A percentile compares a stretch with the other conserved stretches of the same genome.
Evolutionary conservation across 2,329 filamentous ascomycete genomes (phyloP).

Genomic region (Colletotrichum theobromicola): DNA sequence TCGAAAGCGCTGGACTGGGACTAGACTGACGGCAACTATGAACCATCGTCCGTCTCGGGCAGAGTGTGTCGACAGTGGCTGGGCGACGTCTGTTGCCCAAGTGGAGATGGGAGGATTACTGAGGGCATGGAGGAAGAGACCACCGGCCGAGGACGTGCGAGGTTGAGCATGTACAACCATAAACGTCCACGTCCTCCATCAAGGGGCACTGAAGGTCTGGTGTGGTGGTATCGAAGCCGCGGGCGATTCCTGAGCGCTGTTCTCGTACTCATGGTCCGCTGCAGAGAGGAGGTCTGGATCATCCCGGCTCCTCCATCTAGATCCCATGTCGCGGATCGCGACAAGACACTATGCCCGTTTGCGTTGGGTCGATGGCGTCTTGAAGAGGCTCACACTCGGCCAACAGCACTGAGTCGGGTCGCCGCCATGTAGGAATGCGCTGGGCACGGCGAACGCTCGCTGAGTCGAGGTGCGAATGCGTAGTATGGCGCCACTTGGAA

Average conservation of each 20-base stretch:
- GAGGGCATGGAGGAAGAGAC: neutral
- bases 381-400: neutral
- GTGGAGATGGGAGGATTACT: slow-evolving; percentile 13
- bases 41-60: slow-evolving; percentile 11
- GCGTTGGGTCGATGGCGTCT: slow-evolving; percentile 1
- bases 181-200: neutral
- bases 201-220: neutral
- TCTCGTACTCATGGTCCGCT: slow-evolving; percentile 1
- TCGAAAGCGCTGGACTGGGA: slow-evolving; percentile 1
- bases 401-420: neutral
- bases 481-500: neutral
- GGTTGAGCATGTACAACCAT: neutral
- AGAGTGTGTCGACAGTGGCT: slow-evolving; percentile 16
- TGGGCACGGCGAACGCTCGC: neutral
- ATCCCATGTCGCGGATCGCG: slow-evolving; percentile 5
- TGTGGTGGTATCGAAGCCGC: neutral
- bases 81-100: neutral
- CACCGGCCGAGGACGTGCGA: slow-evolving; percentile 10
- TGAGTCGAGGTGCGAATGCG: neutral
- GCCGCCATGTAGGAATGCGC: neutral
- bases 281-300: slow-evolving; percentile 1
- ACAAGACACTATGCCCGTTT: slow-evolving; percentile 13
- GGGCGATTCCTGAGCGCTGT: neutral
- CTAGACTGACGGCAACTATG: neutral
- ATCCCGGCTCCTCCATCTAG: neutral